phyloP scores from a whole-genome alignment of 768 basidiomycete genomes.

The Russula olivacea region DNA sequence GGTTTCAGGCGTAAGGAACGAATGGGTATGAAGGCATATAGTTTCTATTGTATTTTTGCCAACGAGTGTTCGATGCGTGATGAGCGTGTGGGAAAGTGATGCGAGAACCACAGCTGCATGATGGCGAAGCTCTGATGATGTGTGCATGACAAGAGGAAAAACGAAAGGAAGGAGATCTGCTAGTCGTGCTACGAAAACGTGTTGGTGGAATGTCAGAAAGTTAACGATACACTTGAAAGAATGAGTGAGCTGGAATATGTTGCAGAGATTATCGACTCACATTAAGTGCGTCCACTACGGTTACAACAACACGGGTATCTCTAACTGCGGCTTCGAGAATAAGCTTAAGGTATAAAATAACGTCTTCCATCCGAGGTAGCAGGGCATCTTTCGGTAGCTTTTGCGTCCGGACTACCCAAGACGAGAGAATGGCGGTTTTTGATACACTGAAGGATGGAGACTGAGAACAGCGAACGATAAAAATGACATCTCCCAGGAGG shows the following conservation, averaged over 20 bases:
- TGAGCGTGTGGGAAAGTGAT: slow-evolving; percentile 15
- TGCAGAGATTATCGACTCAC: not conserved
- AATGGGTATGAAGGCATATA: slow-evolving; percentile 12
- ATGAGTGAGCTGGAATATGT: not conserved
- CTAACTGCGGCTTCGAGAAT: slow-evolving; percentile 3
- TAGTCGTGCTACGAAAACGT: slow-evolving; percentile 3
- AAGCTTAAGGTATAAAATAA: slow-evolving; percentile 8
- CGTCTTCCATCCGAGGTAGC: slow-evolving; percentile 7
- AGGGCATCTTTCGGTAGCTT: slow-evolving; percentile 11
- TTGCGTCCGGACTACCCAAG: slow-evolving; percentile 18
- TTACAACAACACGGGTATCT: slow-evolving; percentile 7
- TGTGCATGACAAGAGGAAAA: slow-evolving; percentile 15
- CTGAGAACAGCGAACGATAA: not conserved
- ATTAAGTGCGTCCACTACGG: slow-evolving; percentile 12
- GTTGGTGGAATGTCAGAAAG: slow-evolving; percentile 9
- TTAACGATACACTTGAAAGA: slow-evolving; percentile 14
- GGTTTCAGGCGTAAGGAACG: slow-evolving; percentile 20
- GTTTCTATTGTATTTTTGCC: slow-evolving; percentile 5
- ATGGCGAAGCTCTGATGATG: slow-evolving; percentile 15
- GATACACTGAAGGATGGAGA: not conserved
- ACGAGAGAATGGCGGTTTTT: slow-evolving; percentile 9
- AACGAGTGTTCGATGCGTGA: slow-evolving; percentile 1
- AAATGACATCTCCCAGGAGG: slow-evolving; percentile 14
- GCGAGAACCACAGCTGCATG: slow-evolving; percentile 10
- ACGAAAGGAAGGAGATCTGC: slow-evolving; percentile 15